Evolutionary conservation across 148 eudicot species (phyloP), one percentile per base, ranked within the genome.

Genomic region (Simmondsia chinensis): DNA sequence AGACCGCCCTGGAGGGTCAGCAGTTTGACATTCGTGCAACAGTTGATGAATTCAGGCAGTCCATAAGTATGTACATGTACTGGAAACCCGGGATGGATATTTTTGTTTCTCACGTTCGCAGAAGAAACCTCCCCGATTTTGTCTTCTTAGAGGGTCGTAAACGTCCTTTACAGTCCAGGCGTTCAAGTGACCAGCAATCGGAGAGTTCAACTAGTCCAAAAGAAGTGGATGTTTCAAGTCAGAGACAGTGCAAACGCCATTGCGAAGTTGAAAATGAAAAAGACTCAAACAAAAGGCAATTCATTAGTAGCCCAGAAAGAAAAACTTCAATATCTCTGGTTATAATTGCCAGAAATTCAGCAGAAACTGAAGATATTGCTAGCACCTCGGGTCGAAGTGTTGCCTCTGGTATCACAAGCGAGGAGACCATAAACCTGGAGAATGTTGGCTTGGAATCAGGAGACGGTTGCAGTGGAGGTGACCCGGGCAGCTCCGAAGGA

Each of bases 41-140:
- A 2, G 79, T 88, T 34, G 87, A 88, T 30, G 73, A 75, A 35
- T 88, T 83, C 54, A 77, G 66, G 68, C 73, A 59, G 32, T 64
- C 79, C 1, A 72, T 83, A 48, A 68, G 60, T 37, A 57, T 60
- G 63, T 88, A 77, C 39, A n/a, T 54, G 39, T 77, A 70, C 50
- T 83, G 94, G 94, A 80, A 69, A 49, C 89, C 87, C 10, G 87
- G 91, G 43, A 83, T 83, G 96, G 82, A 75, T 38, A 69, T 83
- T 9, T 66, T 40, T 16, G 79, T 88, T 20, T 80, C 79, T 52
- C 91, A 88, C 62, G 73, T 83, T 9, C 70, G 71, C 20, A 80
- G 76, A 71, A 75, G 63, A 65, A 75, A 61, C 63, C 69, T 88
- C 20, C 96, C 96, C 0, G 13, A 56, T 30, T 83, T 59, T 62